Conservation (phyloP, 1,284 basidiomycete species). For the Singerocomus rubriflavus region DNA sequence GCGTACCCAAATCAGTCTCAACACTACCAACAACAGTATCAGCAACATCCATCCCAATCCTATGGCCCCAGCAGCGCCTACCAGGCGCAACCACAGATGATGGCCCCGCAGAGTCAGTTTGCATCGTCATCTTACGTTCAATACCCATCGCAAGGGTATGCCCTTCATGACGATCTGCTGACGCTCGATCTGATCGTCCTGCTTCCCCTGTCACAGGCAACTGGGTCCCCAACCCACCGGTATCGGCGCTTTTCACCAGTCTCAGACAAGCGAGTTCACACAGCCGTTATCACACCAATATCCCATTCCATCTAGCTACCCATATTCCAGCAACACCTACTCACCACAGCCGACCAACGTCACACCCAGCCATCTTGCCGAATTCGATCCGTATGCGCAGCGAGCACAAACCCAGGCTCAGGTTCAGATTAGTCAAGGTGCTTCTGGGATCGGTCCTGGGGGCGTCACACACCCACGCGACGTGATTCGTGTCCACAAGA, state of each 20-base stretch:
- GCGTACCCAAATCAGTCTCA: slow-evolving; percentile 30
- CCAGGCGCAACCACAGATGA: slow-evolving; percentile 19
- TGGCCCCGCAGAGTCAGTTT: slow-evolving; percentile 22
- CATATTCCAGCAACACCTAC: slow-evolving; percentile 20
- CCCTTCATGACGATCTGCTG: neutral
- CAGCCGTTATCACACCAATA: slow-evolving; percentile 33
- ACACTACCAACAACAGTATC: slow-evolving; percentile 34
- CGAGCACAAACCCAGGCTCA: neutral
- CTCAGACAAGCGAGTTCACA: slow-evolving; percentile 22
- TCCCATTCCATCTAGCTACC: slow-evolving; percentile 12
- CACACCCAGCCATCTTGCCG: slow-evolving; percentile 39
- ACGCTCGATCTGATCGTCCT: slow-evolving; percentile 2
- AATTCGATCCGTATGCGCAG: slow-evolving; percentile 52
- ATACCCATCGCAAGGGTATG: slow-evolving; percentile 21
- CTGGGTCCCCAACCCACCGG: slow-evolving; percentile 23
- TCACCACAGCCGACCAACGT: slow-evolving; percentile 36
- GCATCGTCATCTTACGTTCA: slow-evolving; percentile 22
- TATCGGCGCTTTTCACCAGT: slow-evolving; percentile 27
- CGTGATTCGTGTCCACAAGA: slow-evolving; percentile 51
- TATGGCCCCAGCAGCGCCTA: slow-evolving; percentile 11
- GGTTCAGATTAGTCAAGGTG: slow-evolving; percentile 11
- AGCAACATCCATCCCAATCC: slow-evolving; percentile 13
- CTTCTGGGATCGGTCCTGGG: slow-evolving; percentile 10
- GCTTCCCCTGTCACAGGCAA: slow-evolving; percentile 14
- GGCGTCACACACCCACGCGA: slow-evolving; percentile 54